Evolutionary conservation across 805 yeast genomes (phyloP).

Genomic region (Candida alai): DNA sequence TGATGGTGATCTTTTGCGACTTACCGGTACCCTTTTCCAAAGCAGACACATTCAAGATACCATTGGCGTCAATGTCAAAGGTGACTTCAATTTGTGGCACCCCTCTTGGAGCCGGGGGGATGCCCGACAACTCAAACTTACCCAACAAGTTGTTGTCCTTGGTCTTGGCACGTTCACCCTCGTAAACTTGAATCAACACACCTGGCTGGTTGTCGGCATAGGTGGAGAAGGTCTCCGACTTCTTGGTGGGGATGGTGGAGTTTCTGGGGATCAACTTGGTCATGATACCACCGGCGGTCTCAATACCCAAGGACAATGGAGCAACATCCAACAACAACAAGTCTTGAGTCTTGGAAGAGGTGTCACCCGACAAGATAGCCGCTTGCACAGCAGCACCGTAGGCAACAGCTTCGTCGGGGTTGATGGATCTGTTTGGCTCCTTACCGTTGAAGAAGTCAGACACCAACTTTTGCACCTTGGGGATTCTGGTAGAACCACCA

Average conservation of each 20-base stretch:
- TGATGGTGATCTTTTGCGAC: slow-evolving; percentile 93
- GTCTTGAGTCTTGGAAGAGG: slow-evolving; percentile 95
- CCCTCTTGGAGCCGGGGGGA: slow-evolving; percentile 99
- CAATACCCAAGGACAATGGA: slow-evolving; percentile 95
- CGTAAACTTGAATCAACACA: slow-evolving; percentile 94
- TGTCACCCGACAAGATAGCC: slow-evolving; percentile 93
- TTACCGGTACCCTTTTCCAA: slow-evolving; percentile 98
- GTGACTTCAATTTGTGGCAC: slow-evolving; percentile 98
- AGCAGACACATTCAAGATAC: slow-evolving; percentile 94
- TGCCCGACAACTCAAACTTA: slow-evolving; percentile 93
- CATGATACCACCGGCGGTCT: slow-evolving; percentile 99
- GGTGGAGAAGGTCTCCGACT: slow-evolving; percentile 94
- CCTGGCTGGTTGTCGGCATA: slow-evolving; percentile 98
- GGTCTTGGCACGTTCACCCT: slow-evolving; percentile 97
- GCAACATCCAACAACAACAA: slow-evolving; percentile 93
- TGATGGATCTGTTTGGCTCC: slow-evolving; percentile 93
- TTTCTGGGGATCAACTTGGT: slow-evolving; percentile 97
- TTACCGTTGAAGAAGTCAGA: slow-evolving; percentile 97
- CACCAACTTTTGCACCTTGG: slow-evolving; percentile 92
- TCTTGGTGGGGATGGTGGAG: slow-evolving; percentile 96
- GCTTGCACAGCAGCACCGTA: slow-evolving; percentile 99
- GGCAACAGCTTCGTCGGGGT: slow-evolving; percentile 99
- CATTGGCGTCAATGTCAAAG: slow-evolving; percentile 95
- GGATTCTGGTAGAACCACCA: slow-evolving; percentile 98
- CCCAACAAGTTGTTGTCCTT: slow-evolving; percentile 95